These are phyloP conservation scores for Suillus weaverae DNA, from an alignment of 768 basidiomycete genomes.

Conservation along the genomic window DNA sequence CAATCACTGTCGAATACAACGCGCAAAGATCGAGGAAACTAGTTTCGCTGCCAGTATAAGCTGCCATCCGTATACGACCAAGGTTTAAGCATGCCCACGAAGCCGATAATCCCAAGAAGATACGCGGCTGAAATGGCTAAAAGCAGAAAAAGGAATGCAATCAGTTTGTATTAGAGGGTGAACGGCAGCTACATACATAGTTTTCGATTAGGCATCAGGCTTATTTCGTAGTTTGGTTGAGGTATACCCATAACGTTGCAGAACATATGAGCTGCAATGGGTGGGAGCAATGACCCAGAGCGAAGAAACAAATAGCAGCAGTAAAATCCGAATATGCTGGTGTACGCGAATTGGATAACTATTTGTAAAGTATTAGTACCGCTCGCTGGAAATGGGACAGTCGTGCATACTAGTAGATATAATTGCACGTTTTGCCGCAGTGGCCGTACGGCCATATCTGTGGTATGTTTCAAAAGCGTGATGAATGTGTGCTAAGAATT, in stretches of 20 bases:
- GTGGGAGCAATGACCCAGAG: constrained; percentile 78
- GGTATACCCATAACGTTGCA: constrained; percentile 97
- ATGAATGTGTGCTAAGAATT: constrained; percentile 76
- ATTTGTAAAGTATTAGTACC: background rate
- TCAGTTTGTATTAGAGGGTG: constrained; percentile 11
- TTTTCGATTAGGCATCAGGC: constrained; percentile 50
- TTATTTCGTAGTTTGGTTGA: constrained; percentile 56
- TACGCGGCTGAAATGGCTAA: constrained; percentile 60
- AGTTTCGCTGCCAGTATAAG: constrained; percentile 42
- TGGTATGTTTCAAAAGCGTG: constrained; percentile 89
- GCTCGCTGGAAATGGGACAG: background rate
- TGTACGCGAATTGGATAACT: constrained; percentile 91
- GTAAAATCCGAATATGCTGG: constrained; percentile 90
- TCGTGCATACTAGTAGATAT: constrained; percentile 50
- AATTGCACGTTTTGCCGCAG: constrained; percentile 65
- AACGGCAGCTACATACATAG: constrained; percentile 41
- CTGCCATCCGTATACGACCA: constrained; percentile 47
- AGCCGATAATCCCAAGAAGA: constrained; percentile 57
- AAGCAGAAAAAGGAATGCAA: constrained; percentile 12
- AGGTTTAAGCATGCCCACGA: constrained; percentile 49
- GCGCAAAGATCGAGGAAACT: background rate
- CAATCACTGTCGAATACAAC: background rate
- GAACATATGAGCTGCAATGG: constrained; percentile 81
- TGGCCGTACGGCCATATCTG: constrained; percentile 62
- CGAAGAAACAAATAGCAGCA: constrained; percentile 84